A percentile compares a stretch with the other conserved stretches of the same genome.
These are phyloP conservation scores for Starmera stellimalicola DNA, from an alignment of 1,139 yeast genomes.

Conservation along the genomic window DNA sequence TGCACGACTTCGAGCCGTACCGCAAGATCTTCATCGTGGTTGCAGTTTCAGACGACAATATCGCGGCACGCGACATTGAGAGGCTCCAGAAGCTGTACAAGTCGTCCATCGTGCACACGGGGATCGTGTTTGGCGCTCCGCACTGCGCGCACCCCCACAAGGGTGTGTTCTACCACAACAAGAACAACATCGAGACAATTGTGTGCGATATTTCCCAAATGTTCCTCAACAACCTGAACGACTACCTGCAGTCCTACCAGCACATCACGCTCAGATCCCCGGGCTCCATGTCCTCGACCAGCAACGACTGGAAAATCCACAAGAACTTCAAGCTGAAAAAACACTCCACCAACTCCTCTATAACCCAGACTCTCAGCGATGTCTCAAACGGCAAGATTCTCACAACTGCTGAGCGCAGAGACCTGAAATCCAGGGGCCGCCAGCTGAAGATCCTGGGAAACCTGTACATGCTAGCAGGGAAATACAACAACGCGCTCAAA, in stretches of 20 bases:
- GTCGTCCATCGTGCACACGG: conserved; percentile 52
- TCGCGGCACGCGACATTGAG: conserved; percentile 24
- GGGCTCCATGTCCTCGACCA: conserved; percentile 37
- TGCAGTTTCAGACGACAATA: conserved; percentile 36
- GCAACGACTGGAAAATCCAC: conserved; percentile 9
- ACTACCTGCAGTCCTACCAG: conserved; percentile 58
- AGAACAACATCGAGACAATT: conserved; percentile 45
- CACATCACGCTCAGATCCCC: conserved; percentile 72
- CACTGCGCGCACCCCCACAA: too few relatives aligned
- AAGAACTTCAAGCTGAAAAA: conserved; percentile 13
- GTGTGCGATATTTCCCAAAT: conserved; percentile 64
- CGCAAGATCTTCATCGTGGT: conserved; percentile 63
- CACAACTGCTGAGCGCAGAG: conserved; percentile 38
- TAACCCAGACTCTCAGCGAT: conserved; percentile 18
- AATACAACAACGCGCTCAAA: conserved; percentile 57
- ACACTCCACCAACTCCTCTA: conserved; percentile 16
- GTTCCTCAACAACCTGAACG: conserved; percentile 55
- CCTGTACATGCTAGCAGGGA: conserved; percentile 72
- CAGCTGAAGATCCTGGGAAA: conserved; percentile 69
- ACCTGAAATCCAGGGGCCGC: conserved; percentile 57
- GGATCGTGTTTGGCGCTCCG: conserved; percentile 43
- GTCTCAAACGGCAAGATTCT: conserved; percentile 20
- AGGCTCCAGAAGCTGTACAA: conserved; percentile 39
- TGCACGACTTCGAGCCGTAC: conserved; percentile 86
- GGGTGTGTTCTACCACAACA: too few relatives aligned